These are phyloP conservation scores for Wickerhamomyces ciferrii DNA, from an alignment of 805 yeast species.

Conservation along the genomic window DNA sequence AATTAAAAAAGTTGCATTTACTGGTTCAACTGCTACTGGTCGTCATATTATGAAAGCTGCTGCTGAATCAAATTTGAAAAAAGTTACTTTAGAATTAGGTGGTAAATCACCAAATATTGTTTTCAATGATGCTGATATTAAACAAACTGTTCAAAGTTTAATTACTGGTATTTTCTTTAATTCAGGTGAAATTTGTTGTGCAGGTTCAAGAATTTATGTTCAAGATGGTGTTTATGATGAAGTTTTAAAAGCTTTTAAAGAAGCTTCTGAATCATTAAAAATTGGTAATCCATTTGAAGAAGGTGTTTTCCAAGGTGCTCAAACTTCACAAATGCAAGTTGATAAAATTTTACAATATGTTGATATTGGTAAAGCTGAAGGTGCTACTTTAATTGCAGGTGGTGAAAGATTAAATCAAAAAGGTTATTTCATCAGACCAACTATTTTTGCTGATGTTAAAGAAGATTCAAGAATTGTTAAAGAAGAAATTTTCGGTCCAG, in stretches of 20 bases:
- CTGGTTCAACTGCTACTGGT: slow-evolving; percentile 88
- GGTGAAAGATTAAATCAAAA: slow-evolving; percentile 67
- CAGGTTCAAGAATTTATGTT: slow-evolving; percentile 81
- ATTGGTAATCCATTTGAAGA: slow-evolving; percentile 77
- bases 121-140: slow-evolving; percentile 65
- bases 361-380: slow-evolving; percentile 56
- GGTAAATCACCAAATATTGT: slow-evolving; percentile 86
- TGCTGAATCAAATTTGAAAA: slow-evolving; percentile 67
- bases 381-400: slow-evolving; percentile 70
- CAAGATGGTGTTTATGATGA: slow-evolving; percentile 66
- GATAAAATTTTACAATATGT: slow-evolving; percentile 58
- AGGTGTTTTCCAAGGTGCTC: slow-evolving; percentile 64
- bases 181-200: slow-evolving; percentile 89
- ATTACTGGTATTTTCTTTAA: slow-evolving; percentile 76
- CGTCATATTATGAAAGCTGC: slow-evolving; percentile 64
- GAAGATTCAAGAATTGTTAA: slow-evolving; percentile 68
- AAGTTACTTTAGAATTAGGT: slow-evolving; percentile 76
- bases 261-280: slow-evolving; percentile 41
- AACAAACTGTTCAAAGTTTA: slow-evolving; percentile 57
- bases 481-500: slow-evolving; percentile 91
- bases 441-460: slow-evolving; percentile 75
- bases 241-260: slow-evolving; percentile 51
- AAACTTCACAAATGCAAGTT: slow-evolving; percentile 61
- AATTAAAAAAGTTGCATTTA: slow-evolving; percentile 85
- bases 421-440: slow-evolving; percentile 73